Evolutionary conservation across 495 filamentous ascomycete species (phyloP).

Genomic region (Evansstolkia leycettana): DNA sequence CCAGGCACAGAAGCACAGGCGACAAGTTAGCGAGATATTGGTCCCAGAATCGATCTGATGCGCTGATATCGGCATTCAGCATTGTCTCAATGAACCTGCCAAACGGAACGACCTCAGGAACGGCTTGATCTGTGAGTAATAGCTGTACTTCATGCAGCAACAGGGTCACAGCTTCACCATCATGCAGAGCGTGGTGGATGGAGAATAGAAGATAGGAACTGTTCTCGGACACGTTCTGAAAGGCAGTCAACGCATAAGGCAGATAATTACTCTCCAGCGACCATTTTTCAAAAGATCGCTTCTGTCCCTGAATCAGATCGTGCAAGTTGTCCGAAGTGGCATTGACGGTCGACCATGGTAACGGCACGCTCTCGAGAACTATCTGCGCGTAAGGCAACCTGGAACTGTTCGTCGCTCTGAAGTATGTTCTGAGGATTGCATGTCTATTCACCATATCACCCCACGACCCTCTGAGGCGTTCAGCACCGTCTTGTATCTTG

Average conservation of each 20-base stretch:
- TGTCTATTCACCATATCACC: slow-evolving; percentile 39
- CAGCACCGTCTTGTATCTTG: slow-evolving; percentile 29
- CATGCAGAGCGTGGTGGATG: slow-evolving; percentile 75
- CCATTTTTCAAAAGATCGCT: slow-evolving; percentile 11
- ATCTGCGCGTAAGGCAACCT: slow-evolving; percentile 46
- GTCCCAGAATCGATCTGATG: slow-evolving; percentile 51
- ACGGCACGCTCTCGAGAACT: slow-evolving; percentile 21
- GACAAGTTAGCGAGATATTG: slow-evolving; percentile 34
- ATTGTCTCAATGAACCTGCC: slow-evolving; percentile 35
- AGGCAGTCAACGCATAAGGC: slow-evolving; percentile 18
- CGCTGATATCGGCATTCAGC: slow-evolving; percentile 15
- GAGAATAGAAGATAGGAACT: slow-evolving; percentile 36
- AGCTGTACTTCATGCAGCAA: slow-evolving; percentile 55
- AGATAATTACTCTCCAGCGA: slow-evolving; percentile 11
- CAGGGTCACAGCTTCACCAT: slow-evolving; percentile 55
- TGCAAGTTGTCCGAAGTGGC: slow-evolving; percentile 7
- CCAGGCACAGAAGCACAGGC: slow-evolving; percentile 27
- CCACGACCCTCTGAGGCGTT: slow-evolving; percentile 33
- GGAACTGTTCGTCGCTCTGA: slow-evolving; percentile 38
- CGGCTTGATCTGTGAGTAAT: slow-evolving; percentile 23
- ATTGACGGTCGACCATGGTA: slow-evolving; percentile 14
- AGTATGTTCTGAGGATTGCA: slow-evolving; percentile 51
- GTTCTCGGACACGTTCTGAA: slow-evolving; percentile 5
- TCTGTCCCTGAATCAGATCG: slow-evolving; percentile 8
- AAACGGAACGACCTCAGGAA: slow-evolving; percentile 24